These are phyloP conservation scores for Hamamelis virginiana DNA, from an alignment of 164 flowering plant genomes.

Conservation along the genomic window DNA sequence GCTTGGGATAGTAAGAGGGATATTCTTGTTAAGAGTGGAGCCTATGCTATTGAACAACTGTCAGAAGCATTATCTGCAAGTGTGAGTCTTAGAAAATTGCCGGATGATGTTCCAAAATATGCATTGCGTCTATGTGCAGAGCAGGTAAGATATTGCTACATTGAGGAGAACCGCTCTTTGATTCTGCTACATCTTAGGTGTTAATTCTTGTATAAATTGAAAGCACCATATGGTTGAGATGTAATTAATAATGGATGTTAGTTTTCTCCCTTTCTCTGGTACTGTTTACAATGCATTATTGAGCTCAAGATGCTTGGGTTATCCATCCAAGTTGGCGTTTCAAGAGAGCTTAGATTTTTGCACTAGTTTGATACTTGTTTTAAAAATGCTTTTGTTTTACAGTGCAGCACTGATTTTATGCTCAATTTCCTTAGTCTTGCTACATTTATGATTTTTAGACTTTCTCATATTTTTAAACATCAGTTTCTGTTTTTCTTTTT, in stretches of 20 bases:
- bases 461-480: too few species aligned
- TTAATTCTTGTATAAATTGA: not conserved
- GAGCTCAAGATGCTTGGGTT: not conserved
- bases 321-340: not conserved
- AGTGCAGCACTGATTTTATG: too few species aligned
- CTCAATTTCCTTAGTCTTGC: too few species aligned
- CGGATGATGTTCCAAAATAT: slow-evolving; percentile 51
- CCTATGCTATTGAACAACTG: slow-evolving; percentile 79
- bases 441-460: too few species aligned
- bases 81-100: slow-evolving; percentile 52
- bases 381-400: too few species aligned
- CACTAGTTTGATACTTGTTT: too few species aligned
- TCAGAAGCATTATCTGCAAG: slow-evolving; percentile 78
- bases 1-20: slow-evolving; percentile 87
- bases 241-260: not conserved
- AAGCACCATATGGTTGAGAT: not conserved
- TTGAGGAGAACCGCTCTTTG: not conserved
- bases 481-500: not conserved
- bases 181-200: not conserved
- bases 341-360: not conserved
- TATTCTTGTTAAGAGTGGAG: slow-evolving; percentile 68
- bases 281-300: not conserved
- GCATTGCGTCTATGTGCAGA: slow-evolving; percentile 66
- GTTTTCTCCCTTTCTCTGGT: not conserved
- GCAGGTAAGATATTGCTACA: slow-evolving; percentile 42